Percentiles rank a stretch among this genome's conserved stretches.
These are phyloP conservation scores for Sclerotinia trifoliorum DNA, from an alignment of 2,329 filamentous ascomycete species.

Conservation along the genomic window DNA sequence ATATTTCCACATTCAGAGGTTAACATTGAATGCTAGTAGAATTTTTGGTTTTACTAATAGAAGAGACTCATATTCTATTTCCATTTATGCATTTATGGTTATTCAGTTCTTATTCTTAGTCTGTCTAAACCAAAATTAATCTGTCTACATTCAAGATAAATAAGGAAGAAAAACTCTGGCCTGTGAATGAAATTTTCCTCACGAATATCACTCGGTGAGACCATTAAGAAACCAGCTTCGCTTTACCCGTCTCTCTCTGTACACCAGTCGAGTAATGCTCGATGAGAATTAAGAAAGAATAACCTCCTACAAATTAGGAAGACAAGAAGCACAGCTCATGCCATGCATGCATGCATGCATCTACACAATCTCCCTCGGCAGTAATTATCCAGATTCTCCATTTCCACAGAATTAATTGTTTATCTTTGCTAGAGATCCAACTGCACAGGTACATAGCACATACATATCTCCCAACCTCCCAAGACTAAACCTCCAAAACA, in stretches of 20 bases:
- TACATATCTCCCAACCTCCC: neutral
- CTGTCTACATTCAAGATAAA: neutral
- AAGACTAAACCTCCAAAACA: neutral
- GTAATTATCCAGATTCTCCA: neutral
- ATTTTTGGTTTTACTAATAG: neutral
- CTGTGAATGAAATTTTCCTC: neutral
- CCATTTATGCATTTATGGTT: neutral
- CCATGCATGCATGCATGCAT: neutral
- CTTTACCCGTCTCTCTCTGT: too few species aligned
- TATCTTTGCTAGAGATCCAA: neutral
- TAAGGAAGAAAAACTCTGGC: too few species aligned
- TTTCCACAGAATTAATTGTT: neutral
- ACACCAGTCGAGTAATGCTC: fast-evolving
- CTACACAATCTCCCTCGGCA: neutral
- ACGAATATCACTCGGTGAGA: neutral
- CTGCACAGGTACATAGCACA: too few species aligned
- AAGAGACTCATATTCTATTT: neutral
- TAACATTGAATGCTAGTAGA: neutral
- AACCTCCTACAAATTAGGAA: neutral
- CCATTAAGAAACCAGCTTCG: too few species aligned
- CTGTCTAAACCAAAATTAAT: neutral
- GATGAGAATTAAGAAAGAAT: neutral
- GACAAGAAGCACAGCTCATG: too few species aligned
- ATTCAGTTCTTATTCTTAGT: neutral
- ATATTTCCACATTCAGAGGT: neutral